These are phyloP conservation scores for Canariomyces notabilis DNA, from an alignment of 2,329 filamentous ascomycete species.

Conservation along the genomic window DNA sequence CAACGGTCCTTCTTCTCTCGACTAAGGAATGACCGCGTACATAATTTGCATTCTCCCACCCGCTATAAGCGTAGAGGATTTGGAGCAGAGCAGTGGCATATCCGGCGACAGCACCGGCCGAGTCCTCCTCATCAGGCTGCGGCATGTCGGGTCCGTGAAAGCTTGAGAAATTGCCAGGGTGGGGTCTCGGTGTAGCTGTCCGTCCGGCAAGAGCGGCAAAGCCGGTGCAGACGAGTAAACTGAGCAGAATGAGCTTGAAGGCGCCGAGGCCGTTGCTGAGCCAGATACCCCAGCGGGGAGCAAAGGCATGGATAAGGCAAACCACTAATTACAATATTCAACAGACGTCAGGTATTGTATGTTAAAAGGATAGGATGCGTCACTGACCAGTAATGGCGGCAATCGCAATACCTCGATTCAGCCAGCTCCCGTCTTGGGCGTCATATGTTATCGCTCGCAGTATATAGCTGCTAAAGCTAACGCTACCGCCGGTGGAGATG, in stretches of 20 bases:
- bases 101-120: slow-evolving; percentile 20
- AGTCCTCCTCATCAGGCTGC: background rate
- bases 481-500: slow-evolving; percentile 33
- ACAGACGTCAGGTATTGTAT: too few relatives aligned
- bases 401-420: slow-evolving; percentile 32
- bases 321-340: too few relatives aligned
- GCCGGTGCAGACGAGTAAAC: slow-evolving; percentile 30
- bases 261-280: slow-evolving; percentile 33
- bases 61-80: slow-evolving; percentile 35
- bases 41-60: slow-evolving; percentile 39
- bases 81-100: slow-evolving; percentile 32
- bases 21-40: slow-evolving; percentile 12
- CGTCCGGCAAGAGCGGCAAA: slow-evolving; percentile 29
- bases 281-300: slow-evolving; percentile 30
- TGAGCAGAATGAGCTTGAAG: slow-evolving; percentile 33
- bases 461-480: slow-evolving; percentile 32
- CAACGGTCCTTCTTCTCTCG: background rate
- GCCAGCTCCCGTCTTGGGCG: slow-evolving; percentile 26
- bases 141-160: slow-evolving; percentile 23
- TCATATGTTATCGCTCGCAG: slow-evolving; percentile 27
- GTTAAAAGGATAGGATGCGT: background rate
- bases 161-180: slow-evolving; percentile 23
- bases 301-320: slow-evolving; percentile 35
- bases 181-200: slow-evolving; percentile 18
- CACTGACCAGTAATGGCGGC: slow-evolving; percentile 27